Evolutionary conservation across 495 filamentous ascomycete genomes (phyloP), one percentile per base, ranked within the genome.

Genomic region (Geoglossum glabrum): DNA sequence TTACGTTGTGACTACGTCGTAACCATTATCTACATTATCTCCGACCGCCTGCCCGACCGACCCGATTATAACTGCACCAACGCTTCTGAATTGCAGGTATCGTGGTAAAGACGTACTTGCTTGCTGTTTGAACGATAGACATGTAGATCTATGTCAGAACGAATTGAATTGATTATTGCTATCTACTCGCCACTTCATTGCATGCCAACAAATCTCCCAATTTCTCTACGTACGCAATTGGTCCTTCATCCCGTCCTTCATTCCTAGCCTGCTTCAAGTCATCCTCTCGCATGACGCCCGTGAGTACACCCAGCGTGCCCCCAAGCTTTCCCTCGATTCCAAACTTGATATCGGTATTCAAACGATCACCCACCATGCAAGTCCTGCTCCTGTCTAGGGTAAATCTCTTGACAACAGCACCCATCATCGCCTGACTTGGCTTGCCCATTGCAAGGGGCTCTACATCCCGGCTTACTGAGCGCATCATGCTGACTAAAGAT

Each of bases 381-480:
- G 93, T 81, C 54, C 79, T 80, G 49, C 73, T 80, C 40, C 88
- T 79, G 66, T 97, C 86, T 55, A 98, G 84, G 57, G 78, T 73
- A 66, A 96, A 95, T 70, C 90, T 95, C 33, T 90, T 90, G 74
- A 97, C 90, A 64, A 98, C 84, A 7, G 93, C 86, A 71, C 96
- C 90, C 92, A 98, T 95, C 92, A 98, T 97, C 11, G 89, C 90
- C 73, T 95, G 86, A 62, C 86, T 94, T 4, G 92, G 93, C 70
- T 99, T 99, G 10, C 92, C 92, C 47, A 96, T 69, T 6, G 86
- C 79, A 86, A 65, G 0, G 90, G 88, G 63, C 83, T 26, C 23
- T 13, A 19, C 3, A 3, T 28, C 28, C n/a, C 13, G 21, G 3
- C 49, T 70, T 78, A 64, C 6, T 76, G 81, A 10, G 64, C 70